Conservation (phyloP, 345 rosid genomes). For the Xanthoceras sorbifolium region DNA sequence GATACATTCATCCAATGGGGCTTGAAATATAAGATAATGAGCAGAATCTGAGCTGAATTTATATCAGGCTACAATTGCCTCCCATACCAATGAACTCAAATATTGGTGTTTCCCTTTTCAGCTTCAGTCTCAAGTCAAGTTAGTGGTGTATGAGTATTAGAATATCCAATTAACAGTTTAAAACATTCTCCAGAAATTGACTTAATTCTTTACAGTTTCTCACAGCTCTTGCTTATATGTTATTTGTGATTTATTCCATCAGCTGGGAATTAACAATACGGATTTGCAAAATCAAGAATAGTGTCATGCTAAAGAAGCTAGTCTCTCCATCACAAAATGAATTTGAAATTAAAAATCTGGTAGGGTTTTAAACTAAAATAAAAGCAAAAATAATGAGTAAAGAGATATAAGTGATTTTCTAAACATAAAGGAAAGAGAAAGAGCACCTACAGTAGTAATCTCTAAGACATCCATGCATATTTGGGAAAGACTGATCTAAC, state of each 20-base stretch:
- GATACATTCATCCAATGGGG: background rate
- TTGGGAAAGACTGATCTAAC: background rate
- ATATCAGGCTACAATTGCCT: constrained; percentile 1
- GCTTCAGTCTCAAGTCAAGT: background rate
- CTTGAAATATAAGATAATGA: background rate
- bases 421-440: background rate
- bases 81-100: background rate
- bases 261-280: background rate
- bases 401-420: background rate
- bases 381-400: background rate
- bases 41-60: background rate
- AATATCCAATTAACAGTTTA: background rate
- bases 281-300: background rate
- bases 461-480: background rate
- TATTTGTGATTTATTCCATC: constrained; percentile 5
- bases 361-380: background rate
- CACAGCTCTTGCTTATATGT: background rate
- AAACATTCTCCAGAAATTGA: background rate
- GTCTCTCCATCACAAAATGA: background rate
- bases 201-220: background rate
- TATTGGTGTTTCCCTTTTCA: constrained; percentile 1
- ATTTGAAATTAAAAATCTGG: background rate
- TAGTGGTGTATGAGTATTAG: background rate
- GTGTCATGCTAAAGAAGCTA: background rate
- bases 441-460: background rate